Conservation (phyloP, 1,284 basidiomycete genomes). For the Microbotryum lychnidis-dioicae region DNA sequence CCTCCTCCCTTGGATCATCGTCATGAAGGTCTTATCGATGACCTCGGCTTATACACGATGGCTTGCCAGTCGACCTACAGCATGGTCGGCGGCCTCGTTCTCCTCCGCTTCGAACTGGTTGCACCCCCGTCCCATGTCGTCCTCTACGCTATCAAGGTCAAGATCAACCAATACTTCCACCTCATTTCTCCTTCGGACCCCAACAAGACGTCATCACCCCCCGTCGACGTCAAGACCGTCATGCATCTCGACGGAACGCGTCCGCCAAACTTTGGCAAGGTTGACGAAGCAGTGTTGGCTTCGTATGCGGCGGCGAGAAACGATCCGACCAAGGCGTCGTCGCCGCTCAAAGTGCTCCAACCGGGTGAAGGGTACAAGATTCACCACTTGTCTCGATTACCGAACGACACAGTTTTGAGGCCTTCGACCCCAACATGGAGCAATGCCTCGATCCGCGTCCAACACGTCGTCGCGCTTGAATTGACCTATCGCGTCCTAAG, state of each 20-base stretch:
- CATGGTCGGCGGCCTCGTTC: slow-evolving; percentile 26
- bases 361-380: slow-evolving; percentile 23
- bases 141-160: slow-evolving; percentile 30
- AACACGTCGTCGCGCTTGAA: slow-evolving; percentile 23
- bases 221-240: slow-evolving; percentile 17
- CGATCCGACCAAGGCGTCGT: neutral
- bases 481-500: slow-evolving; percentile 20
- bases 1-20: slow-evolving; percentile 2
- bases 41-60: neutral
- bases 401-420: slow-evolving; percentile 26
- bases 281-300: slow-evolving; percentile 9
- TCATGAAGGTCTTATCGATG: neutral
- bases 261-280: slow-evolving; percentile 22
- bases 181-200: slow-evolving; percentile 21
- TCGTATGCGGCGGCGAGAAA: too few relatives aligned
- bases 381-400: slow-evolving; percentile 22
- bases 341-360: slow-evolving; percentile 17
- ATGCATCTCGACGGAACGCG: slow-evolving; percentile 24
- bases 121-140: slow-evolving; percentile 23
- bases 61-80: neutral
- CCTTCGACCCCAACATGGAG: slow-evolving; percentile 25
- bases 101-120: slow-evolving; percentile 28
- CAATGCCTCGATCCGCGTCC: slow-evolving; percentile 15
- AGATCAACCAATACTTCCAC: slow-evolving; percentile 25
- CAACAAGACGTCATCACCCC: slow-evolving; percentile 3